Conservation (phyloP, 148 eudicot genomes). For the Vaccinium vitisidaea region DNA sequence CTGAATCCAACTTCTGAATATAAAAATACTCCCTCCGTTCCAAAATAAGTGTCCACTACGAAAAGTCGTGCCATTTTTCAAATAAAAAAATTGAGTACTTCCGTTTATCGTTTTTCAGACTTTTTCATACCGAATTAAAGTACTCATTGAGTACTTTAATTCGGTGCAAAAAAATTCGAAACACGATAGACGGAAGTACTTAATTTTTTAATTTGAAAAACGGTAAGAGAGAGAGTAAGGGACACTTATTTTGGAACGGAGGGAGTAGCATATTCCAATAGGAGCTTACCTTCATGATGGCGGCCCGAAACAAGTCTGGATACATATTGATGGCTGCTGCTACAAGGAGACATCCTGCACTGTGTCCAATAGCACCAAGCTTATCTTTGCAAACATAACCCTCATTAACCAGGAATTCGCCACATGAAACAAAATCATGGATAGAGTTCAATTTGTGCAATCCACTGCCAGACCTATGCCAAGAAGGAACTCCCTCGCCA, state of each 20-base stretch:
- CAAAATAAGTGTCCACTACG: too few species aligned
- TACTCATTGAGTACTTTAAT: too few species aligned
- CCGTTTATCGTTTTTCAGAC: too few species aligned
- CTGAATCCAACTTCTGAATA: neutral
- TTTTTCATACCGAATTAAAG: too few species aligned
- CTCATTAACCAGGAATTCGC: slow-evolving; percentile 61
- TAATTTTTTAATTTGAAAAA: too few species aligned
- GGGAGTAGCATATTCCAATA: neutral
- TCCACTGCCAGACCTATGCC: slow-evolving; percentile 87
- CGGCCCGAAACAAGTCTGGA: slow-evolving; percentile 72
- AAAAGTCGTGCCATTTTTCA: too few species aligned
- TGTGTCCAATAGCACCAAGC: slow-evolving; percentile 73
- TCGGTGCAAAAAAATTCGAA: too few species aligned
- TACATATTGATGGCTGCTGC: slow-evolving; percentile 79
- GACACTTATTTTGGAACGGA: too few species aligned
- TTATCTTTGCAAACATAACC: slow-evolving; percentile 59
- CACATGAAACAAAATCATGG: slow-evolving; percentile 75
- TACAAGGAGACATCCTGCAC: slow-evolving; percentile 88
- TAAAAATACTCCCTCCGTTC: too few species aligned
- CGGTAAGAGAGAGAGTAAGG: too few species aligned
- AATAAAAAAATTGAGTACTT: too few species aligned
- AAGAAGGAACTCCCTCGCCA: slow-evolving; percentile 72
- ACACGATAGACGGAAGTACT: too few species aligned
- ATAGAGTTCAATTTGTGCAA: slow-evolving; percentile 73
- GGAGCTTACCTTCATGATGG: slow-evolving; percentile 68